phyloP scores from a whole-genome alignment of 345 rosid genomes.

The Noccaea bulbosa region DNA sequence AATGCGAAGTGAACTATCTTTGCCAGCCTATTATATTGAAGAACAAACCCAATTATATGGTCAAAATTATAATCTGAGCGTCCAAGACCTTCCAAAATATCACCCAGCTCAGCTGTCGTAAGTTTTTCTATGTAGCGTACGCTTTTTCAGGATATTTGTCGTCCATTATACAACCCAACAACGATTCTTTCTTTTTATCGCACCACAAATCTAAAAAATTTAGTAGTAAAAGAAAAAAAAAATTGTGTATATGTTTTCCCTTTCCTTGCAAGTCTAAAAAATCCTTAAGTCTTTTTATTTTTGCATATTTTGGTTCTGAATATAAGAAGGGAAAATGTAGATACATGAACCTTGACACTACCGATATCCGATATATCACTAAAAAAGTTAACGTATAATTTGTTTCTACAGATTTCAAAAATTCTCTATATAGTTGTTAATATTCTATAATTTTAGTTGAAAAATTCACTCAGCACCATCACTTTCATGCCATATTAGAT shows the following conservation, averaged over 20 bases:
- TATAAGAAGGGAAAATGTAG: neutral
- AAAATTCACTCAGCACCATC: neutral
- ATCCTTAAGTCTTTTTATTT: neutral
- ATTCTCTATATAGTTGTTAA: neutral
- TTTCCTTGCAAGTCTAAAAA: constrained; percentile 7
- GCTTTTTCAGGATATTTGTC: neutral
- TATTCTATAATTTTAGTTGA: neutral
- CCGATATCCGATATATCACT: constrained; percentile 1
- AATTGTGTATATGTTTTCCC: neutral
- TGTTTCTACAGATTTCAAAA: neutral
- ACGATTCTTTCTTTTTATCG: neutral
- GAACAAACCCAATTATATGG: too few relatives aligned
- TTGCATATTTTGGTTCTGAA: constrained; percentile 8
- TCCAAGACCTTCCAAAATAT: too few relatives aligned
- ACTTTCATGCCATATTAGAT: neutral
- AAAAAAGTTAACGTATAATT: neutral
- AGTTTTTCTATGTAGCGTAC: too few relatives aligned
- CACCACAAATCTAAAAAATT: neutral
- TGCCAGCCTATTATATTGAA: too few relatives aligned
- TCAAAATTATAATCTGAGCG: too few relatives aligned
- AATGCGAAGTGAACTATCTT: too few relatives aligned
- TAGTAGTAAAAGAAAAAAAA: neutral
- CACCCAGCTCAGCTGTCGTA: too few relatives aligned
- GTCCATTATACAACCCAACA: neutral
- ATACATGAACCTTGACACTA: constrained; percentile 19